Evolutionary conservation across 75 land plant species (phyloP), one percentile per base, ranked within the genome.

Genomic region (Gnetum montanum): DNA sequence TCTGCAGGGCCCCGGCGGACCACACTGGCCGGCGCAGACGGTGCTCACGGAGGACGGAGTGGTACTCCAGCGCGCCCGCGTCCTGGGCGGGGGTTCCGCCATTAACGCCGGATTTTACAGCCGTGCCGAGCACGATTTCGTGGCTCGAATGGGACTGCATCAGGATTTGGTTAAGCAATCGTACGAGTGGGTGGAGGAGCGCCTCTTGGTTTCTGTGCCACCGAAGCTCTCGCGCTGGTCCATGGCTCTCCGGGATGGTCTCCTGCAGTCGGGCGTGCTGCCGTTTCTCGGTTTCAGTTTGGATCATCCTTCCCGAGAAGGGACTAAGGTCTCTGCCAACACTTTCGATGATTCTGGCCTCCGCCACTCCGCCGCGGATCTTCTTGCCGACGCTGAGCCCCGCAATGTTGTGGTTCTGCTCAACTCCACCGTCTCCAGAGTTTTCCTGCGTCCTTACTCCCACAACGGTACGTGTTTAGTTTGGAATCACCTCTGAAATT

Each of bases 31-130:
- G 0, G 79, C 90, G 0, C 82, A 89, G 38, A 16, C 72, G 35
- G 85, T 94, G 62, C 58, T 59, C 1, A 85, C 96, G 18, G 83
- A 82, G 23, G 96, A 94, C n/a, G 98, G 96, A 12, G 85, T 94
- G 7, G 58, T 64, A 0, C 75, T 69, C 64, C 52, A 78, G n/a
- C 72, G 98, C 0, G 93, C 82, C 6, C 63, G 98, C 0, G 90
- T 94, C 22, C 80, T 94, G 33, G 98, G 98, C 13, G 98, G 98
- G 28, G 67, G 84, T 34, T 69, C 69, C 57, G 75, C 82, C 59
- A 58, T 94, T 24, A 85, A 89, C 46, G 83, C 84, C 0, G 98
- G 98, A 0, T 89, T 89, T 74, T 94, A 82, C 75, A 70, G 76
- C 49, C 60, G 90, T 6, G 84, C 96, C 4, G 74, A 70, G 41